Evolutionary conservation across 192 early-diverging fungal genomes (phyloP), one percentile per base, ranked within the genome.

Genomic region (Backusella liffmaniae): DNA sequence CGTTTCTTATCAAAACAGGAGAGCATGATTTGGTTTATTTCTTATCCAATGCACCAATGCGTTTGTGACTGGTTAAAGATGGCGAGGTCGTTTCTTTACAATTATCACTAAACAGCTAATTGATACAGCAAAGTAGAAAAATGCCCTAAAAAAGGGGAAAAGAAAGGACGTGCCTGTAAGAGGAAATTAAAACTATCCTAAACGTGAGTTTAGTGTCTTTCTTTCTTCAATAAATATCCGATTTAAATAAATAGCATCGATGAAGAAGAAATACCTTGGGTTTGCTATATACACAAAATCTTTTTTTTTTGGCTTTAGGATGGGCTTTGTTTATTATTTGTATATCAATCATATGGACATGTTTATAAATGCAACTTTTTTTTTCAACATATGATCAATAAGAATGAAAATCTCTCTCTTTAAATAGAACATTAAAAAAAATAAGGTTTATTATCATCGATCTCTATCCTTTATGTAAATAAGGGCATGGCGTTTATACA

Each of bases 91-190:
- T 23, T 35, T 70, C 16, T 77, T 78, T 16, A 76, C 74, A 35
- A 86, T 39, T 12, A 77, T 73, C 29, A 71, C 70, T 5, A 86
- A 51, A 30, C 72, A 76, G 51, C 79, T 81, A 16, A 86, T 72
- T 3, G 79, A 77, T 0, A 82, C 82, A 16, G 84, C 84, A 26
- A 84, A 32, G 32, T 3, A 32, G 32, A 32, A 32, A 32, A 32
- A 32, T 32, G 32, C 3, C 32, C 32, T 32, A 29, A 39, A 6
- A 37, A 39, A 36, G 7, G 9, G 35, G 35, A 23, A 39, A 6
- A 41, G 7, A 59, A 59, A 59, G 53, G 53, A 59, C 53, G 53
- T 59, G 53, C 53, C 53, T 59, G 53, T 5, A 59, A 59, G 21
- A 68, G 34, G 66, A 18, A n/a, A 34, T 30, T 39, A 36, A 67